Base-by-base conservation (phyloP, 768 basidiomycete species). In the Botryobasidium botryosum region DNA sequence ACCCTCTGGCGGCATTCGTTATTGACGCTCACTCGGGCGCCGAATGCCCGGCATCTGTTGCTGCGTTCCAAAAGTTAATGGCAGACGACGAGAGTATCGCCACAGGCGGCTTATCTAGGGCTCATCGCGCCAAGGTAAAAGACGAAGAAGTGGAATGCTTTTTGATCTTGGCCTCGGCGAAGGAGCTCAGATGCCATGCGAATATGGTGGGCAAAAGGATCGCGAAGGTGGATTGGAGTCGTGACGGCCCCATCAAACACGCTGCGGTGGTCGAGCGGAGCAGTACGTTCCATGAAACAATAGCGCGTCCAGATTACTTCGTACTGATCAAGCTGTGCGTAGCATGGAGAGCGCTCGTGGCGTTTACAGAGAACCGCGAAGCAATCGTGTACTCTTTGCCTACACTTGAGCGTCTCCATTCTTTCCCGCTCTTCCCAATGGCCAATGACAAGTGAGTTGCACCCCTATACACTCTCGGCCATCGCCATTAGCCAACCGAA, bases 181-280 rank as follows among this genome's bases (percentile, higher is more conserved):
- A 72, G 52, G 74, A 75, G 43, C 77, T 70, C 2, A 65, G 74
- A 48, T 68, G 65, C 41, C 64, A 67, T 37, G 59, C 68, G 3
- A 70, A 78, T 52, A 64, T 84, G 29, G 73, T 65, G 37, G 83
- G 83, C 3, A 73, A 81, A 12, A 66, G 71, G 36, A 58, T 85
- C 17, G 73, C 68, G 3, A 81, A 73, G 57, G 69, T 65, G 1
- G 80, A 86, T 17, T 77, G 81, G 74, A 62, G n/a, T n/a, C n/a
- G n/a, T n/a, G n/a, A 57, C 12, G 77, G 76, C 6, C 57, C 58
- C 5, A 69, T 77, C 8, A 61, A 68, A 23, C 58, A 61, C 32
- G 67, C 65, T 5, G 68, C 75, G 38, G 64, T 80, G 13, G 64
- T 86, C 3, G 71, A 73, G 44, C 71, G 69, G 52, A 66, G 73